Percentiles rank a stretch among this genome's conserved stretches.
These are phyloP conservation scores for Diaporthe eres DNA, from an alignment of 2,329 filamentous ascomycete genomes.

Conservation along the genomic window DNA sequence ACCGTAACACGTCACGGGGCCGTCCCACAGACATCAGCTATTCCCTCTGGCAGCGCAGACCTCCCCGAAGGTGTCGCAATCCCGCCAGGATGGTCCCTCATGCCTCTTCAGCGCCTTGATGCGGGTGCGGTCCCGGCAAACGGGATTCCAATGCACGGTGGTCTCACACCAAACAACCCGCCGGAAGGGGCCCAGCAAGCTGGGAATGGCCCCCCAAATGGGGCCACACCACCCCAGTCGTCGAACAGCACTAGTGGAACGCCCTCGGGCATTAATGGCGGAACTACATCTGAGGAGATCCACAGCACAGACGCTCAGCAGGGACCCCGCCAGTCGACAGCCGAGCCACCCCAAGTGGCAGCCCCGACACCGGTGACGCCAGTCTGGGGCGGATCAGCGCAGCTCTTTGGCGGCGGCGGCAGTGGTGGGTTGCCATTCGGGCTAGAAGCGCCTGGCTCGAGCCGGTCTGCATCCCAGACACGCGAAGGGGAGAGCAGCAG, in stretches of 20 bases:
- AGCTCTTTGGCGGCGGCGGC: slow-evolving; percentile 60
- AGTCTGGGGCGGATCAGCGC: slow-evolving; percentile 65
- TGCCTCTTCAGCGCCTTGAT: slow-evolving; percentile 70
- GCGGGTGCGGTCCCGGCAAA: slow-evolving; percentile 36
- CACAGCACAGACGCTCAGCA: slow-evolving; percentile 27
- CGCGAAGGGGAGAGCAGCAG: slow-evolving; percentile 40
- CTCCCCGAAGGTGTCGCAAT: slow-evolving; percentile 75
- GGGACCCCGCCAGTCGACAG: slow-evolving; percentile 34
- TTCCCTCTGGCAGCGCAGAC: slow-evolving; percentile 72
- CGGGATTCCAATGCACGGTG: not conserved
- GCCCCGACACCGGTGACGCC: slow-evolving; percentile 64
- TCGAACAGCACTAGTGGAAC: not conserved
- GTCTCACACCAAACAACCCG: not conserved
- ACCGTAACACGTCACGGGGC: slow-evolving; percentile 64
- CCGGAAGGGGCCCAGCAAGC: slow-evolving; percentile 43
- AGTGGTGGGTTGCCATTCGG: slow-evolving; percentile 41
- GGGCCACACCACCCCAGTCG: slow-evolving; percentile 9
- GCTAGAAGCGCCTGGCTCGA: slow-evolving; percentile 42
- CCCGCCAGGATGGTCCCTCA: slow-evolving; percentile 74
- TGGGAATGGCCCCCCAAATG: not conserved
- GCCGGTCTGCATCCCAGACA: slow-evolving; percentile 36
- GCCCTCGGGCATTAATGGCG: not conserved
- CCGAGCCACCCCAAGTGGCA: slow-evolving; percentile 52
- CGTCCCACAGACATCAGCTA: slow-evolving; percentile 61
- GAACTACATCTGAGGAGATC: slow-evolving; percentile 3